Conservation (phyloP, 495 filamentous ascomycete species). For the Elaphomyces granulatus region DNA sequence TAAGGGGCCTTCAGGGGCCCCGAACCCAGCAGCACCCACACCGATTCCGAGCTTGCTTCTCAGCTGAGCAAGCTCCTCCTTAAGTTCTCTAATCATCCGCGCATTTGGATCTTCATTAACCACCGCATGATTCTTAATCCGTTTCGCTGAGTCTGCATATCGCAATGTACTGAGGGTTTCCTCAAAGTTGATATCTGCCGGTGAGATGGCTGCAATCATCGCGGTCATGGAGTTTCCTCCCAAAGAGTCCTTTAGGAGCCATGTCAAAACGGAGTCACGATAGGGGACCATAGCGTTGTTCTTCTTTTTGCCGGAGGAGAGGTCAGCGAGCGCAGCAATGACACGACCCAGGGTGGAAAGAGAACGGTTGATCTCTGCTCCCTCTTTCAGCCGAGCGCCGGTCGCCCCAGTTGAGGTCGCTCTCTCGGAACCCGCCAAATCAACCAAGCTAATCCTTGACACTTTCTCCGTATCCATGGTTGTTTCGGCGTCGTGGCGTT, state of each 20-base stretch:
- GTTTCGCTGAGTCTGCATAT: constrained; percentile 95
- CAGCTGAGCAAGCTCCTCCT: constrained; percentile 81
- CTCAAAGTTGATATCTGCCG: constrained; percentile 98
- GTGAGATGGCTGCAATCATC: constrained; percentile 98
- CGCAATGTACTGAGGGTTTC: constrained; percentile 90
- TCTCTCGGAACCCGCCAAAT: constrained; percentile 95
- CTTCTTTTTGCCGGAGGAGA: constrained; percentile 78
- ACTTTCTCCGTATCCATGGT: constrained; percentile 96
- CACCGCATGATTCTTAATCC: constrained; percentile 99
- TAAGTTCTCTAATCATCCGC: constrained; percentile 95
- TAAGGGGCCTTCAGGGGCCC: constrained; percentile 29
- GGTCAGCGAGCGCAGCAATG: constrained; percentile 88
- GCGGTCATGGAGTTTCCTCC: constrained; percentile 99
- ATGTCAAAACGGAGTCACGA: constrained; percentile 91
- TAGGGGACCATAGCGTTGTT: constrained; percentile 82
- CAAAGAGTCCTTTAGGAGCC: constrained; percentile 93
- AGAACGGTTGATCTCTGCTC: constrained; percentile 96
- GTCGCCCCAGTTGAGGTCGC: constrained; percentile 92
- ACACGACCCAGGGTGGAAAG: constrained; percentile 95
- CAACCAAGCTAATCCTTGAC: constrained; percentile 93
- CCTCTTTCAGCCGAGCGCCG: constrained; percentile 91
- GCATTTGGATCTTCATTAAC: constrained; percentile 99
- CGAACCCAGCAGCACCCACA: constrained; percentile 29
- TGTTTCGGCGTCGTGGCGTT: constrained; percentile 82
- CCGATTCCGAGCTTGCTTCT: constrained; percentile 75